A percentile compares a stretch with the other conserved stretches of the same genome.
phyloP scores from a whole-genome alignment of 371 early-diverging fungal species.

The Mortierella sp. region DNA sequence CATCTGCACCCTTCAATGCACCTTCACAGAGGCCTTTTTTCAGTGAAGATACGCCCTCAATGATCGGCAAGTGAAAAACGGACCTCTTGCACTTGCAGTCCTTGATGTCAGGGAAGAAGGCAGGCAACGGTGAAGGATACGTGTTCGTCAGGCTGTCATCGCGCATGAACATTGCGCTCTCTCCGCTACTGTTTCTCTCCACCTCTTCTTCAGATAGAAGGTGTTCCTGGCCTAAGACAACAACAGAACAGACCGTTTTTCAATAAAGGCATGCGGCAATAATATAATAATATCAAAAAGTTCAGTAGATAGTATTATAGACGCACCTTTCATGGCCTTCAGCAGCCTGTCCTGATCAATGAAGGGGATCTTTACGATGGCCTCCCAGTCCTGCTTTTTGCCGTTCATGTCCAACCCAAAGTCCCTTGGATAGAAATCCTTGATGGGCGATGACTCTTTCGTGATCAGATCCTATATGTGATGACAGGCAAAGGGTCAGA shows the following conservation, averaged over 20 bases:
- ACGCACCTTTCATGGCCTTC: slow-evolving; percentile 75
- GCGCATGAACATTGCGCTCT: slow-evolving; percentile 72
- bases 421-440: slow-evolving; percentile 93
- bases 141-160: slow-evolving; percentile 58
- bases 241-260: neutral
- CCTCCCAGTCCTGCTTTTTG: slow-evolving; percentile 98
- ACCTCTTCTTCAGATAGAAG: slow-evolving; percentile 75
- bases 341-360: slow-evolving; percentile 91
- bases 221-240: slow-evolving; percentile 62
- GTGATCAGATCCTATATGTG: slow-evolving; percentile 79
- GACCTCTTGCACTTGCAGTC: slow-evolving; percentile 63
- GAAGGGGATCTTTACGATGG: slow-evolving; percentile 94
- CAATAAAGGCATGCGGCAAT: no score
- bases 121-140: slow-evolving; percentile 78
- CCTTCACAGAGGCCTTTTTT: slow-evolving; percentile 76
- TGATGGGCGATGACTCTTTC: slow-evolving; percentile 84
- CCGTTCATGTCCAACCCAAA: slow-evolving; percentile 98
- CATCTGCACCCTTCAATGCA: slow-evolving; percentile 71
- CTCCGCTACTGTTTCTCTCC: slow-evolving; percentile 75
- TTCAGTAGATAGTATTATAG: neutral
- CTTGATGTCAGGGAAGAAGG: slow-evolving; percentile 71
- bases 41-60: slow-evolving; percentile 64
- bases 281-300: no score
- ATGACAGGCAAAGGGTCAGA: neutral
- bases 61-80: slow-evolving; percentile 64